Evolutionary conservation across 495 filamentous ascomycete genomes (phyloP), one percentile per base, ranked within the genome.

Genomic region (Xylaria palmicola): DNA sequence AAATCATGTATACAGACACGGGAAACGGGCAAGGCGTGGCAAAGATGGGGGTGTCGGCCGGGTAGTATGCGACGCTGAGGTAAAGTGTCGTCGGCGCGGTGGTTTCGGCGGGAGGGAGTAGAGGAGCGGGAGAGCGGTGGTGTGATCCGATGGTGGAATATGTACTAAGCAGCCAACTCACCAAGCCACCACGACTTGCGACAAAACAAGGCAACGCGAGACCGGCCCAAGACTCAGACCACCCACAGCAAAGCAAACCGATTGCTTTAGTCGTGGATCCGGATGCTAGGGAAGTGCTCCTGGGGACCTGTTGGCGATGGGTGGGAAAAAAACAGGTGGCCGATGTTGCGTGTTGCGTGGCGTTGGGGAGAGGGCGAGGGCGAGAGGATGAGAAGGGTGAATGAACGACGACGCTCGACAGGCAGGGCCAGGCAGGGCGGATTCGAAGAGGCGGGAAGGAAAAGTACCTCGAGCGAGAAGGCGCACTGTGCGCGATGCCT

Each of bases 1-100:
- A 49, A 64, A 65, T n/a, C 69, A 72, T 69, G 60, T 69, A 69
- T 48, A 34, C 43, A 24, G 34, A 20, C 26, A 22, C 20, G 22
- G 24, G 26, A n/a, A 19, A 40, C 6, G 48, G 26, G 34, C 32
- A 43, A 26, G 26, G 19, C 6, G 24, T 24, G n/a, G 27, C 15
- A 39, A 19, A 20, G 7, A 59, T 30, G 30, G 44, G 34, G 27
- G 10, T 17, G 41, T n/a, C n/a, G n/a, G n/a, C n/a, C n/a, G 41
- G n/a, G 41, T 19, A 10, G 6, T 20, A 19, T 19, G 17, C 41
- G 10, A 44, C 13, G 17, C 22, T 1, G 17, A 22, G 10, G 6
- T 22, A n/a, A n/a, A n/a, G n/a, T n/a, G n/a, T n/a, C n/a, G n/a
- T n/a, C n/a, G n/a, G n/a, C n/a, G n/a, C n/a, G n/a, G n/a, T n/a